phyloP scores from a whole-genome alignment of 2,329 filamentous ascomycete genomes.

The Aspergillus transmontanensis region DNA sequence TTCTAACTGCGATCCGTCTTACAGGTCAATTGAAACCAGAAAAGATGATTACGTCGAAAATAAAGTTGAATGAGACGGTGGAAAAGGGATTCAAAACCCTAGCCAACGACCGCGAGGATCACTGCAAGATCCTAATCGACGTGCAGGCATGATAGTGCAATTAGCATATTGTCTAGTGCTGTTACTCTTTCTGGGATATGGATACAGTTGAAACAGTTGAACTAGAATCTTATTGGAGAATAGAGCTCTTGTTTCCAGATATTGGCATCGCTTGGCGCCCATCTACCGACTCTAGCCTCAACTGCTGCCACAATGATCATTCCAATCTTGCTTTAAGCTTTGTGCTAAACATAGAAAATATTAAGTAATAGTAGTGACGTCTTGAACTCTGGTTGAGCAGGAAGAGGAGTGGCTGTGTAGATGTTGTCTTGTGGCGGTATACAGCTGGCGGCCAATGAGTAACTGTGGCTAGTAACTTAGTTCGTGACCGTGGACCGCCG shows the following conservation, averaged over 20 bases:
- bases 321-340: neutral
- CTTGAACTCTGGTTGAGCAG: neutral
- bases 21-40: conserved; percentile 54
- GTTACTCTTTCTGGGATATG: neutral
- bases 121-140: conserved; percentile 60
- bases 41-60: conserved; percentile 63
- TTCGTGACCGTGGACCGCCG: neutral
- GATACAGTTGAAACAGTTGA: neutral
- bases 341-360: neutral
- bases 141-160: conserved; percentile 12
- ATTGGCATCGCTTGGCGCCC: no score
- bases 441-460: no score
- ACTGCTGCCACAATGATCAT: neutral
- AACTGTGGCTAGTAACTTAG: neutral
- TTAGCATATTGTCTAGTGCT: neutral
- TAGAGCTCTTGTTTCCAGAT: neutral
- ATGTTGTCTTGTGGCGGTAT: no score
- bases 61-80: conserved; percentile 58
- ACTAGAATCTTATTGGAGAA: neutral
- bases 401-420: neutral
- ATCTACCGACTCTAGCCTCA: neutral
- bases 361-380: neutral
- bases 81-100: conserved; percentile 60
- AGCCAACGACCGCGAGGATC: conserved; percentile 61
- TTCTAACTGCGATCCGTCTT: neutral